phyloP scores from a whole-genome alignment of 2,329 filamentous ascomycete species.

The Pseudocercospora fijiensis region DNA sequence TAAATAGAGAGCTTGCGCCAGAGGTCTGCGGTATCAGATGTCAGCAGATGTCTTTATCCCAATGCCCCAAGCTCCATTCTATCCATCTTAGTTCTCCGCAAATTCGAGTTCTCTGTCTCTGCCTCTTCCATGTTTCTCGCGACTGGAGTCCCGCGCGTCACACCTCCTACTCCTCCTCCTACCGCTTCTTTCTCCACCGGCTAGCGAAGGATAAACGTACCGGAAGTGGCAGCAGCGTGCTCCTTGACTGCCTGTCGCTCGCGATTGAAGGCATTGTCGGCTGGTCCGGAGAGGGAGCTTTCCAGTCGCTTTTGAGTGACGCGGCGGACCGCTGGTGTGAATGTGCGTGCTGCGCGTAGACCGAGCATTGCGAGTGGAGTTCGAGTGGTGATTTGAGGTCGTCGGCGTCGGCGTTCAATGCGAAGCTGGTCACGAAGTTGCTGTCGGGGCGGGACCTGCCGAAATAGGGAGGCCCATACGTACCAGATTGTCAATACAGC shows the following conservation, averaged over 20 bases:
- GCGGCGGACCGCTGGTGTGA: slow-evolving; percentile 33
- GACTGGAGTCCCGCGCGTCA: no score
- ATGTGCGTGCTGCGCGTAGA: slow-evolving; percentile 30
- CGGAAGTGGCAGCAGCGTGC: slow-evolving; percentile 79
- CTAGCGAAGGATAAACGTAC: slow-evolving; percentile 54
- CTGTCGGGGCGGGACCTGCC: slow-evolving; percentile 1
- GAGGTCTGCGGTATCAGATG: slow-evolving; percentile 59
- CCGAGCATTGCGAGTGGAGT: slow-evolving; percentile 30
- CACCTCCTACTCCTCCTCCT: not conserved
- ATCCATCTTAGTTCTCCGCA: not conserved
- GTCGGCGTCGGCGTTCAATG: not conserved
- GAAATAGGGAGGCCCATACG: no score
- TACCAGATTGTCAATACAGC: no score
- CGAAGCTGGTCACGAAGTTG: slow-evolving; percentile 10
- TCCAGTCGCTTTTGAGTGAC: slow-evolving; percentile 27
- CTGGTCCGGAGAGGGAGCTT: slow-evolving; percentile 53
- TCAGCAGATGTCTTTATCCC: slow-evolving; percentile 15
- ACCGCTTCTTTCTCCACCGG: not conserved
- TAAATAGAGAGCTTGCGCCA: slow-evolving; percentile 96
- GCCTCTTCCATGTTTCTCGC: not conserved
- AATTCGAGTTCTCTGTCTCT: not conserved
- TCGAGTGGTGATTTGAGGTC: slow-evolving; percentile 11
- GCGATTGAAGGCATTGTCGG: slow-evolving; percentile 89
- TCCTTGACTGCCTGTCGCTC: slow-evolving; percentile 88
- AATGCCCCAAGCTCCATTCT: not conserved